Evolutionary conservation across 2,329 filamentous ascomycete species (phyloP).

Genomic region (Pseudocercospora musae): DNA sequence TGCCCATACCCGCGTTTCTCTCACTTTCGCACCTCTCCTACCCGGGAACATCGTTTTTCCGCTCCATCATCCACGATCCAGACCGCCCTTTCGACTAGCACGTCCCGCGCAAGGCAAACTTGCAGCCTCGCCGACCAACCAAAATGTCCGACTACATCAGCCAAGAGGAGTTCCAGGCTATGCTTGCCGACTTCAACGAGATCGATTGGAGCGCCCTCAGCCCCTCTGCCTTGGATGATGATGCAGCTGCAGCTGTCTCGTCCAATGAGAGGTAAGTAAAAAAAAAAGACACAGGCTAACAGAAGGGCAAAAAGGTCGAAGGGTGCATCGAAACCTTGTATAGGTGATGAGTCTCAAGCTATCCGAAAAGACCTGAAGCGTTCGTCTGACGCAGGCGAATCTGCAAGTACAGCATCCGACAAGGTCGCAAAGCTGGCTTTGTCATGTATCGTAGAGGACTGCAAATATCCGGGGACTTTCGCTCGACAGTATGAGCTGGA

Average conservation of each 20-base stretch:
- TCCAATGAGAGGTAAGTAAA: conserved; percentile 1
- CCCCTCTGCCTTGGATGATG: neutral
- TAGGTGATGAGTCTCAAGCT: neutral
- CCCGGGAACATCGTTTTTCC: conserved; percentile 1
- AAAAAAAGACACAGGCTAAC: conserved; percentile 3
- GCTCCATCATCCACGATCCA: neutral
- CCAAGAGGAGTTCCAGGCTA: neutral
- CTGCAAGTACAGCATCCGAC: too few relatives aligned
- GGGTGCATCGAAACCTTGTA: too few relatives aligned
- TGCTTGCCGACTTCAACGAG: too few relatives aligned
- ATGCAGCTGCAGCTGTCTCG: neutral
- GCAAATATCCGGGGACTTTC: neutral
- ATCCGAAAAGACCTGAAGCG: neutral
- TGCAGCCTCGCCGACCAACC: neutral
- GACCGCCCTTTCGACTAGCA: neutral
- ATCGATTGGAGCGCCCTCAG: neutral
- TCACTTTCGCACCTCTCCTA: neutral
- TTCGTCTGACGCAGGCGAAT: too few relatives aligned
- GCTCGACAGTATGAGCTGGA: neutral
- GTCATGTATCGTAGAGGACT: neutral
- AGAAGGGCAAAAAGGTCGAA: neutral
- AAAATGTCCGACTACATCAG: conserved; percentile 1
- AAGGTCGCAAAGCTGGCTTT: neutral
- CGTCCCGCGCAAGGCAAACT: conserved; percentile 1
- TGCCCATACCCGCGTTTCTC: conserved; percentile 1